phyloP scores from a whole-genome alignment of 2,329 filamentous ascomycete genomes.

The Fusarium nisikadoi region DNA sequence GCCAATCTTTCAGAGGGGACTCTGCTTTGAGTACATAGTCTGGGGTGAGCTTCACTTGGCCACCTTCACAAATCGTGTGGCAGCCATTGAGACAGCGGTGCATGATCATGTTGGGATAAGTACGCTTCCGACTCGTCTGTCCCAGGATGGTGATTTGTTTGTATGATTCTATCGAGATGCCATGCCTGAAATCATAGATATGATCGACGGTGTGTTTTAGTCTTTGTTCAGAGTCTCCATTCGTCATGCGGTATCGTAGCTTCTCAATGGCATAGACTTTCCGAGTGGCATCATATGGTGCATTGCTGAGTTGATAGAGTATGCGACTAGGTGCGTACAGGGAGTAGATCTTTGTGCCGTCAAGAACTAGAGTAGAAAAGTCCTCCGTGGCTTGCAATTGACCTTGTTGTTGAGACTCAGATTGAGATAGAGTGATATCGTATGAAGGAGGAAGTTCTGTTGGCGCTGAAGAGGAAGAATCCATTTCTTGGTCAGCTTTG shows the following conservation, averaged over 20 bases:
- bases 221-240: slow-evolving; percentile 15
- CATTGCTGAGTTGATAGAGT: slow-evolving; percentile 44
- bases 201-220: slow-evolving; percentile 41
- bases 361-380: slow-evolving; percentile 35
- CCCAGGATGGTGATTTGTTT: slow-evolving; percentile 26
- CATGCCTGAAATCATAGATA: slow-evolving; percentile 45
- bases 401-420: background rate
- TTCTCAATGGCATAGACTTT: slow-evolving; percentile 42
- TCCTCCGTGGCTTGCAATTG: slow-evolving; percentile 10
- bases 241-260: slow-evolving; percentile 37
- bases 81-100: slow-evolving; percentile 16
- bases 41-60: slow-evolving; percentile 22
- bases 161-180: slow-evolving; percentile 6
- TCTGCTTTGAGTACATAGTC: slow-evolving; percentile 36
- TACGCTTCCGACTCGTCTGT: slow-evolving; percentile 33
- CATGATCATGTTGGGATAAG: slow-evolving; percentile 34
- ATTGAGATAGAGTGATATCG: background rate
- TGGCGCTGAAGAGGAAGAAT: background rate
- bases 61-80: slow-evolving; percentile 8
- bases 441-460: slow-evolving; percentile 14
- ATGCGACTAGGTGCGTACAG: slow-evolving; percentile 21
- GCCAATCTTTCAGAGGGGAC: slow-evolving; percentile 24
- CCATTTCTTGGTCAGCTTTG: background rate
- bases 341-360: slow-evolving; percentile 38
- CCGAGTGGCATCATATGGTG: slow-evolving; percentile 30